Evolutionary conservation across 75 land plant species (phyloP).

Genomic region (Cunninghamia lanceolata): DNA sequence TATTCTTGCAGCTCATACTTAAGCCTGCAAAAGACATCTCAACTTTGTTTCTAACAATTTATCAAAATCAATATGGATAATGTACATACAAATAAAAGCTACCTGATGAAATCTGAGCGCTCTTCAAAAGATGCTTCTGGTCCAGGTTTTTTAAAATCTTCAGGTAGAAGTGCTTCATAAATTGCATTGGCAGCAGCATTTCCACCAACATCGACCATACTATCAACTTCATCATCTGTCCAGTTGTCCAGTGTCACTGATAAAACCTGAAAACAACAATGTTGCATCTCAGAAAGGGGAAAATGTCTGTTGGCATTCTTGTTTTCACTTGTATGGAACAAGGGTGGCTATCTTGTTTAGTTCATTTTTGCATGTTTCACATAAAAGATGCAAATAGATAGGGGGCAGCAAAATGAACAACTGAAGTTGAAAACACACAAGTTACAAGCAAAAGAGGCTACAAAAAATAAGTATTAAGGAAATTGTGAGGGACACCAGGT

Average conservation of each 20-base stretch:
- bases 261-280: slow-evolving; percentile 47
- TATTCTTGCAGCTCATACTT: slow-evolving; percentile 92
- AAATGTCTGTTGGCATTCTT: background rate
- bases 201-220: slow-evolving; percentile 87
- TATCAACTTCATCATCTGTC: slow-evolving; percentile 72
- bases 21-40: slow-evolving; percentile 35
- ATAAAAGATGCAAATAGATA: background rate
- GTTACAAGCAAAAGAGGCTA: background rate
- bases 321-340: background rate
- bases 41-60: background rate
- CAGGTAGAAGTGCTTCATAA: slow-evolving; percentile 79
- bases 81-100: background rate
- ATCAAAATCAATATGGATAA: slow-evolving; percentile 3
- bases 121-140: slow-evolving; percentile 69
- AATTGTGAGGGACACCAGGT: background rate
- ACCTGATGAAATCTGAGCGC: slow-evolving; percentile 73
- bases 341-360: background rate
- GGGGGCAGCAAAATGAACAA: background rate
- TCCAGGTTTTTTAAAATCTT: slow-evolving; percentile 55
- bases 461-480: background rate
- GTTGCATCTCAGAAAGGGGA: background rate
- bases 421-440: background rate
- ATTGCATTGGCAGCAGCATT: slow-evolving; percentile 83
- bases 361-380: background rate
- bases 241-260: slow-evolving; percentile 91